Conservation (phyloP, 352 stramenopile genomes). For the Pythium myriotylum region DNA sequence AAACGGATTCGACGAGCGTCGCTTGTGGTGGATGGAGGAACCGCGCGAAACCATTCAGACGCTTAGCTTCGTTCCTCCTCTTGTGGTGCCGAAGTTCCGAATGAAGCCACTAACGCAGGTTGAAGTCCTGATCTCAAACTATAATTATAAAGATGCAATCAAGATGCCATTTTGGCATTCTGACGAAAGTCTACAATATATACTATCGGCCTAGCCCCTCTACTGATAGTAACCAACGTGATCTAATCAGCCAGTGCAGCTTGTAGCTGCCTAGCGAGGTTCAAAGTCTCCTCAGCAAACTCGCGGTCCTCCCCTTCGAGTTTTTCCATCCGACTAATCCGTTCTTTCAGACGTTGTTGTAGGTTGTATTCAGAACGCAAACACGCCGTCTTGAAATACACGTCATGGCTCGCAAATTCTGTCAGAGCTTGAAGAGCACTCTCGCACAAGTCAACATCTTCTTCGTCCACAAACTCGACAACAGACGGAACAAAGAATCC, state of each 20-base stretch:
- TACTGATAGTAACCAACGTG: background rate
- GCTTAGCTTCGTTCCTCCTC: too few relatives aligned
- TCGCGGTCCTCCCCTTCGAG: conserved; percentile 72
- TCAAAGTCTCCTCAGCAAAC: conserved; percentile 64
- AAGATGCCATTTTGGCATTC: too few relatives aligned
- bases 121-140: too few relatives aligned
- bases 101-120: too few relatives aligned
- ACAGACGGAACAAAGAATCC: conserved; percentile 54
- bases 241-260: conserved; percentile 27
- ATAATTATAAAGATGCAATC: too few relatives aligned
- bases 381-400: conserved; percentile 60
- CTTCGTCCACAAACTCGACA: conserved; percentile 50
- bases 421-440: conserved; percentile 67
- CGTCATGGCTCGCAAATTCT: conserved; percentile 65
- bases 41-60: conserved; percentile 83
- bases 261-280: conserved; percentile 53
- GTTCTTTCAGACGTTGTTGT: conserved; percentile 46
- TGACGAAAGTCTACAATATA: too few relatives aligned
- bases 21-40: conserved; percentile 71
- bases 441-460: conserved; percentile 84
- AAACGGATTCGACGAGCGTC: conserved; percentile 76
- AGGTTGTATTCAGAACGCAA: conserved; percentile 54
- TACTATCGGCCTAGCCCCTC: background rate
- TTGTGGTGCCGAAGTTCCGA: too few relatives aligned
- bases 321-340: conserved; percentile 63